Conservation (phyloP, 305 asterid species). For the Plantago coronopus region DNA sequence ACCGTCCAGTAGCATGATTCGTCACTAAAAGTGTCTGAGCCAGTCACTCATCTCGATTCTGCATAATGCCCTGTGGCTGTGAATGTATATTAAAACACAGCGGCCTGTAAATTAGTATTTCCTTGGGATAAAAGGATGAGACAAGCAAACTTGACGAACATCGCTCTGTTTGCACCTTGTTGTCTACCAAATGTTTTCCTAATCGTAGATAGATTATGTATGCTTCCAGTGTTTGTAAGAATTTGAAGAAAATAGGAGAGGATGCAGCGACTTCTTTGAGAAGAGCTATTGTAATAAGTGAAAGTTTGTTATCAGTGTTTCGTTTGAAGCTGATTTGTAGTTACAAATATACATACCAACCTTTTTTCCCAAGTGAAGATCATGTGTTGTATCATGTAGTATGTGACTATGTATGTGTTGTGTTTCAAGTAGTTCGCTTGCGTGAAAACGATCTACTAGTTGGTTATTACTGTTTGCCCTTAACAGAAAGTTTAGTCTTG, state of each 20-base stretch:
- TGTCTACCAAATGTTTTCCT: background rate
- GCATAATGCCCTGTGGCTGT: slow-evolving; percentile 3
- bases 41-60: background rate
- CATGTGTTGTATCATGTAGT: too few relatives aligned
- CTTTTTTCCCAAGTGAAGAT: too few relatives aligned
- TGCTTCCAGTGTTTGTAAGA: slow-evolving; percentile 5
- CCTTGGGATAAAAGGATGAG: slow-evolving; percentile 7
- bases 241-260: slow-evolving; percentile 1
- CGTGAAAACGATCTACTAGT: too few relatives aligned
- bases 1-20: slow-evolving; percentile 2
- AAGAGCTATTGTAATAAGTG: slow-evolving; percentile 6
- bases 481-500: too few relatives aligned
- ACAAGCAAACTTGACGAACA: slow-evolving; percentile 1
- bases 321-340: background rate
- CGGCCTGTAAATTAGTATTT: background rate
- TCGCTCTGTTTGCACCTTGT: background rate
- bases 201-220: background rate
- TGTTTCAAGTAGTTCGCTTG: too few relatives aligned
- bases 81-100: slow-evolving; percentile 3
- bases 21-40: background rate
- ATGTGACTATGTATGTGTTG: too few relatives aligned
- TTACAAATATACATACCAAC: background rate
- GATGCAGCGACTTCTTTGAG: slow-evolving; percentile 3
- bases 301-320: background rate
- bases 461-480: too few relatives aligned